Conservation (phyloP, 495 filamentous ascomycete genomes). For the Hypoxylon intermedium region DNA sequence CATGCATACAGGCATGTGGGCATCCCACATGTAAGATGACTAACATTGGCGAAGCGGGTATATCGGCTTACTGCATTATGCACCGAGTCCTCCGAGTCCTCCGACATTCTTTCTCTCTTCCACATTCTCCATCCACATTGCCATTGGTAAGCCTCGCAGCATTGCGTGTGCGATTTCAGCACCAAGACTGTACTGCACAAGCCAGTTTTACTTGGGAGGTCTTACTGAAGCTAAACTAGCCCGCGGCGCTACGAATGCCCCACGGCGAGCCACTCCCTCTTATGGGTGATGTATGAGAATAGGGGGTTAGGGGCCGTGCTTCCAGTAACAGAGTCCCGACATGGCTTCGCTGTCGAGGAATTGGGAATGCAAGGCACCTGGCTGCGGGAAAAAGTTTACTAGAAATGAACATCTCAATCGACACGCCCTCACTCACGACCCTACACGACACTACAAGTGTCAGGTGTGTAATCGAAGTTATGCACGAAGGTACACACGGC, state of each 20-base stretch:
- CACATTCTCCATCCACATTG: background rate
- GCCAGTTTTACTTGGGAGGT: background rate
- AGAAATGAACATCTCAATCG: slow-evolving; percentile 36
- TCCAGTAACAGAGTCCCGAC: slow-evolving; percentile 1
- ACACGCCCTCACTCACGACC: slow-evolving; percentile 28
- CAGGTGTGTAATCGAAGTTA: slow-evolving; percentile 31
- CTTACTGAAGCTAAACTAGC: background rate
- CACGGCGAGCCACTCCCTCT: background rate
- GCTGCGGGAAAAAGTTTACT: slow-evolving; percentile 29
- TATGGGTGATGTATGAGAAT: background rate
- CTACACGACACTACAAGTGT: slow-evolving; percentile 32
- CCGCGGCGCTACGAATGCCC: background rate
- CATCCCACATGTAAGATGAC: slow-evolving; percentile 7
- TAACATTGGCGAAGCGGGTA: slow-evolving; percentile 5
- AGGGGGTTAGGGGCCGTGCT: background rate
- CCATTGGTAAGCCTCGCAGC: slow-evolving; percentile 8
- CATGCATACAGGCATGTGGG: too few species aligned
- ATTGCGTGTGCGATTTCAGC: background rate
- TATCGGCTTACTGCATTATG: slow-evolving; percentile 11
- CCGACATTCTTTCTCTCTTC: background rate
- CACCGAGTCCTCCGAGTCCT: slow-evolving; percentile 26
- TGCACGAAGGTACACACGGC: slow-evolving; percentile 21
- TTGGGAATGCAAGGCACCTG: slow-evolving; percentile 29
- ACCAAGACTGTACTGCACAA: background rate
- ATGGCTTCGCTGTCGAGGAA: slow-evolving; percentile 21